phyloP scores from a whole-genome alignment of 1,284 basidiomycete genomes.

The Peniophora sp. region DNA sequence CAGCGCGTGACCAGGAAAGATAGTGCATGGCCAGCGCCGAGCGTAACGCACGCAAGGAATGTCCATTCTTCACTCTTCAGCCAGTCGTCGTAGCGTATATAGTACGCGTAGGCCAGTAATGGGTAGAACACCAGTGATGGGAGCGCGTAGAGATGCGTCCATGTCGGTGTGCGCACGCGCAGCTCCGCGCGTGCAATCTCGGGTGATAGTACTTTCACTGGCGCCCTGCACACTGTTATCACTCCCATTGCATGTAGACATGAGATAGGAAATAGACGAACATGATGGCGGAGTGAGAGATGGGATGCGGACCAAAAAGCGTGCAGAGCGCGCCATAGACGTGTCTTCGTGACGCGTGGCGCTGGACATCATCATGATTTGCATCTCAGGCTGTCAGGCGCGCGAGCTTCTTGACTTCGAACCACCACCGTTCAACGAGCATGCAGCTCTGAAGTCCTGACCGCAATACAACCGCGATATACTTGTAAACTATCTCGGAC shows the following conservation, averaged over 20 bases:
- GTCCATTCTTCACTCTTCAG: slow-evolving; percentile 93
- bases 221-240: slow-evolving; percentile 24
- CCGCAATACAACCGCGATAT: no score
- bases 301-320: background rate
- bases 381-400: no score
- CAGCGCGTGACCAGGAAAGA: slow-evolving; percentile 91
- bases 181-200: slow-evolving; percentile 82
- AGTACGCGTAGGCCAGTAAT: slow-evolving; percentile 87
- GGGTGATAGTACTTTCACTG: slow-evolving; percentile 66
- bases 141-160: slow-evolving; percentile 74
- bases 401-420: no score
- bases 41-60: slow-evolving; percentile 83
- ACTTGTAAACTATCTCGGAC: no score
- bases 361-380: no score
- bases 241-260: background rate
- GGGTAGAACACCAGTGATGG: slow-evolving; percentile 89
- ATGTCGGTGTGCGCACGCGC: slow-evolving; percentile 74
- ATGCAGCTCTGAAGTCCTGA: no score
- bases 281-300: background rate
- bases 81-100: slow-evolving; percentile 85
- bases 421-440: no score
- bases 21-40: slow-evolving; percentile 85
- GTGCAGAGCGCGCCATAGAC: no score
- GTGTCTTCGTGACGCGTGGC: no score
- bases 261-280: background rate